Percentiles rank a stretch among this genome's conserved stretches.
phyloP scores from a whole-genome alignment of 352 stramenopile species.

The Globisporangium camurandrum region DNA sequence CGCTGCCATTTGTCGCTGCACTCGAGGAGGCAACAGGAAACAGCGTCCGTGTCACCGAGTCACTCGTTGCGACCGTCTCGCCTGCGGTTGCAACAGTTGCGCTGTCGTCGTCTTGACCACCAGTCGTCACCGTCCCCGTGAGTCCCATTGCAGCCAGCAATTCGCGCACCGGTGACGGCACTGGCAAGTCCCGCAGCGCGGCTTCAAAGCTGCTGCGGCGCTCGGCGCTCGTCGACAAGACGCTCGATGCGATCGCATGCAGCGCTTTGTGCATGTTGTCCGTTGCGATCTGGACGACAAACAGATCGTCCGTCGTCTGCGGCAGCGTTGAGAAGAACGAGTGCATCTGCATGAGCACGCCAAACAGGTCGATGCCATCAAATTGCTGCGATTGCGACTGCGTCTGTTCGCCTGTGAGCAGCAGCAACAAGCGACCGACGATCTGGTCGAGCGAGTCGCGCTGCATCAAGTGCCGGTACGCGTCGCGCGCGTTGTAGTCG shows the following conservation, averaged over 20 bases:
- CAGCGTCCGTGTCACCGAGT: conserved; percentile 41
- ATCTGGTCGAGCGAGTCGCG: conserved; percentile 75
- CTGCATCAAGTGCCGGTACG: conserved; percentile 64
- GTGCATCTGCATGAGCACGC: conserved; percentile 83
- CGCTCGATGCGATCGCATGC: conserved; percentile 53
- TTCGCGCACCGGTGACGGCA: conserved; percentile 42
- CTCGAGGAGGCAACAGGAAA: too few relatives aligned
- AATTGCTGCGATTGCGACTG: conserved; percentile 58
- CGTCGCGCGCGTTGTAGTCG: conserved; percentile 71
- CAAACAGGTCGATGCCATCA: conserved; percentile 73
- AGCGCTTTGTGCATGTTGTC: conserved; percentile 70
- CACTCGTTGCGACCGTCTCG: conserved; percentile 3
- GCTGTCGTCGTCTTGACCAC: neutral
- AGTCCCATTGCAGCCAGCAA: conserved; percentile 35
- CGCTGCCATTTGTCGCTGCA: conserved; percentile 12
- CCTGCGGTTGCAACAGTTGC: conserved; percentile 5
- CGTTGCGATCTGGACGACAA: conserved; percentile 64
- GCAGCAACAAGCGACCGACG: conserved; percentile 59
- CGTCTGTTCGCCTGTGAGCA: conserved; percentile 52
- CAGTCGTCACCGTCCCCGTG: neutral
- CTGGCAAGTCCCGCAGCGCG: conserved; percentile 50
- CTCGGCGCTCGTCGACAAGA: conserved; percentile 52
- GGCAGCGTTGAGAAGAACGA: conserved; percentile 77
- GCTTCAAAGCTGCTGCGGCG: conserved; percentile 42
- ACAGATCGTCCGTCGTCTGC: conserved; percentile 44